A percentile compares a stretch with the other conserved stretches of the same genome.
Evolutionary conservation across 2,329 filamentous ascomycete genomes (phyloP).

Genomic region (Ceratocystiopsis minuta): DNA sequence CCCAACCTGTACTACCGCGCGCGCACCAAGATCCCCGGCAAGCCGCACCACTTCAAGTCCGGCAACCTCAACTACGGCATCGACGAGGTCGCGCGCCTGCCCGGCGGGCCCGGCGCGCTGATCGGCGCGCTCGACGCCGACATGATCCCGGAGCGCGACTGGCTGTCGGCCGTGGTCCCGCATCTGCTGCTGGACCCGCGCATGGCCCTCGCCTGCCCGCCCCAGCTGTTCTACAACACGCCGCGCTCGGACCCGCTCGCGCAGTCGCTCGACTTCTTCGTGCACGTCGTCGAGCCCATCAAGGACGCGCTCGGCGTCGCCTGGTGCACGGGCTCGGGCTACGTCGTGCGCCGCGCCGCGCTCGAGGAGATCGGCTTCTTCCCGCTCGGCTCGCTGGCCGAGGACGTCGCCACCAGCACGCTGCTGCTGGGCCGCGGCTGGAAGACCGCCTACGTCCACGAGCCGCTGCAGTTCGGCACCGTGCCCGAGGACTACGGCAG

Average conservation of each 20-base stretch:
- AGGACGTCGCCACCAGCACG: slow-evolving; percentile 41
- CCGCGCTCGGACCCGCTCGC: slow-evolving; percentile 37
- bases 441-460: slow-evolving; percentile 41
- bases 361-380: slow-evolving; percentile 43
- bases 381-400: slow-evolving; percentile 38
- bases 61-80: slow-evolving; percentile 46
- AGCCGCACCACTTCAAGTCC: slow-evolving; percentile 42
- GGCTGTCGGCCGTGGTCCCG: slow-evolving; percentile 38
- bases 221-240: slow-evolving; percentile 45
- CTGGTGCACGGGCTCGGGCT: slow-evolving; percentile 45
- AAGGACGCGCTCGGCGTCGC: slow-evolving; percentile 32
- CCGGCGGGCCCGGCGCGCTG: slow-evolving; percentile 36
- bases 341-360: slow-evolving; percentile 36
- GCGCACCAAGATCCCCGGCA: slow-evolving; percentile 27
- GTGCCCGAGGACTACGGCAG: slow-evolving; percentile 36
- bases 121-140: slow-evolving; percentile 49
- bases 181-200: slow-evolving; percentile 37
- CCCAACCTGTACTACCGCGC: slow-evolving; percentile 35
- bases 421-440: slow-evolving; percentile 40
- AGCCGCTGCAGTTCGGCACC: slow-evolving; percentile 39
- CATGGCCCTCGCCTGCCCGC: slow-evolving; percentile 37
- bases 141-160: slow-evolving; percentile 45
- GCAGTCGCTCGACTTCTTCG: slow-evolving; percentile 39
- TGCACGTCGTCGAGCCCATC: slow-evolving; percentile 31
- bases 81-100: slow-evolving; percentile 29